Conservation (phyloP, 345 rosid species). For the Brassica carinata region DNA sequence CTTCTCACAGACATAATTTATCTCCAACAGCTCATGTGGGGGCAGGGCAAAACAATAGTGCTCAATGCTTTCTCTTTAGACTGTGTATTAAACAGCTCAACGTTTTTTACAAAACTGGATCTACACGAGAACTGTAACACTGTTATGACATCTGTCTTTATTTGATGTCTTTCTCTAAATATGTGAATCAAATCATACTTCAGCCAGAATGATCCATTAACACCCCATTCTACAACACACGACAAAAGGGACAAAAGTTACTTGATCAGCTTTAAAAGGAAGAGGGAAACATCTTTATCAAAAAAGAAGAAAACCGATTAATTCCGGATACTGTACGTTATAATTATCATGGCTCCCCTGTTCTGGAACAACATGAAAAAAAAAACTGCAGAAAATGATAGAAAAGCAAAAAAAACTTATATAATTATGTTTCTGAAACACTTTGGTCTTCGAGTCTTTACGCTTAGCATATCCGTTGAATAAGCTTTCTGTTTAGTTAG, state of each 20-base stretch:
- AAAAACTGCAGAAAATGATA: slow-evolving; percentile 31
- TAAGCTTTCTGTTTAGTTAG: slow-evolving; percentile 36
- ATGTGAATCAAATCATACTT: neutral
- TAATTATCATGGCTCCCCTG: slow-evolving; percentile 34
- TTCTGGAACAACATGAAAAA: slow-evolving; percentile 39
- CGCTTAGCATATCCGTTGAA: neutral
- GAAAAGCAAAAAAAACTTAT: slow-evolving; percentile 5
- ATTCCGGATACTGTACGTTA: slow-evolving; percentile 31
- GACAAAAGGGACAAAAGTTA: slow-evolving; percentile 25
- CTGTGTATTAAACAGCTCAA: slow-evolving; percentile 27
- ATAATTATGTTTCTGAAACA: slow-evolving; percentile 35
- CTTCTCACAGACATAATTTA: neutral
- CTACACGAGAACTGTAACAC: neutral
- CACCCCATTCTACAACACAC: slow-evolving; percentile 22
- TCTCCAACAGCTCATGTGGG: slow-evolving; percentile 17
- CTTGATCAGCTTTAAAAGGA: slow-evolving; percentile 25
- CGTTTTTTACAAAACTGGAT: neutral
- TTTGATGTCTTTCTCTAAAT: slow-evolving; percentile 17
- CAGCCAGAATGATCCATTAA: slow-evolving; percentile 10
- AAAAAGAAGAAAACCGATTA: slow-evolving; percentile 25
- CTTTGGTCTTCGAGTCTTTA: slow-evolving; percentile 26
- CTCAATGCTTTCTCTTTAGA: slow-evolving; percentile 14
- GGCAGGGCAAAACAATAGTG: slow-evolving; percentile 20
- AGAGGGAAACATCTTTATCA: slow-evolving; percentile 24
- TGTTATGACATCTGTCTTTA: slow-evolving; percentile 9